phyloP scores from a whole-genome alignment of 2,329 filamentous ascomycete genomes.

The Venturia oleaginea region DNA sequence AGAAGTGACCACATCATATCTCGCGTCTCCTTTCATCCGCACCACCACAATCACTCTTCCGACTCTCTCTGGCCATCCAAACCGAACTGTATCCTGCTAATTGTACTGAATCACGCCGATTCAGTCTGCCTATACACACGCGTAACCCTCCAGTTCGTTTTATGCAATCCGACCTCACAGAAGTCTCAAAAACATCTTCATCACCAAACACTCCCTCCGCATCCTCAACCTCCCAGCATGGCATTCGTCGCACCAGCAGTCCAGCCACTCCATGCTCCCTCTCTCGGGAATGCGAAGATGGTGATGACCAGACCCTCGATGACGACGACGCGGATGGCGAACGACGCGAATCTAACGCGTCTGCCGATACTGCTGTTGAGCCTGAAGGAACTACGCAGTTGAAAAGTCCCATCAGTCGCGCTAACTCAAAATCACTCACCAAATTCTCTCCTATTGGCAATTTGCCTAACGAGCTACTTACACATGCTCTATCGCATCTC shows the following conservation, averaged over 20 bases:
- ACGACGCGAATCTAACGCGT: conserved; percentile 22
- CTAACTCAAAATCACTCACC: background rate
- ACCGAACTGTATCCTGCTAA: background rate
- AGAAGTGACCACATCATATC: background rate
- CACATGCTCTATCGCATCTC: conserved; percentile 82
- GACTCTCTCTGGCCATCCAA: background rate
- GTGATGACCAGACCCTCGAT: conserved; percentile 16
- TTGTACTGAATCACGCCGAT: conserved; percentile 8
- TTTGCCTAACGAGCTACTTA: conserved; percentile 65
- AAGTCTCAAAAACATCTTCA: conserved; percentile 39
- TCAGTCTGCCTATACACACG: conserved; percentile 6
- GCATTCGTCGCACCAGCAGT: conserved; percentile 40
- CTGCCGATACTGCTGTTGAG: conserved; percentile 10
- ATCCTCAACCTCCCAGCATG: conserved; percentile 47
- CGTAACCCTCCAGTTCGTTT: conserved; percentile 30
- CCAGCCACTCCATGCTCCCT: conserved; percentile 35
- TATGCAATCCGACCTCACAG: conserved; percentile 55
- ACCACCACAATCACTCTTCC: background rate
- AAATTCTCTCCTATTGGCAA: background rate
- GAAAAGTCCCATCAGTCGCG: conserved; percentile 26
- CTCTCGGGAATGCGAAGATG: conserved; percentile 26
- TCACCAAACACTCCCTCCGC: conserved; percentile 30
- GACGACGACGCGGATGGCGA: conserved; percentile 16
- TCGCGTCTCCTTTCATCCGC: background rate
- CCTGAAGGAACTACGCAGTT: conserved; percentile 46